These are phyloP conservation scores for Fusarium vanettenii DNA, from an alignment of 2,329 filamentous ascomycete genomes.

Conservation along the genomic window DNA sequence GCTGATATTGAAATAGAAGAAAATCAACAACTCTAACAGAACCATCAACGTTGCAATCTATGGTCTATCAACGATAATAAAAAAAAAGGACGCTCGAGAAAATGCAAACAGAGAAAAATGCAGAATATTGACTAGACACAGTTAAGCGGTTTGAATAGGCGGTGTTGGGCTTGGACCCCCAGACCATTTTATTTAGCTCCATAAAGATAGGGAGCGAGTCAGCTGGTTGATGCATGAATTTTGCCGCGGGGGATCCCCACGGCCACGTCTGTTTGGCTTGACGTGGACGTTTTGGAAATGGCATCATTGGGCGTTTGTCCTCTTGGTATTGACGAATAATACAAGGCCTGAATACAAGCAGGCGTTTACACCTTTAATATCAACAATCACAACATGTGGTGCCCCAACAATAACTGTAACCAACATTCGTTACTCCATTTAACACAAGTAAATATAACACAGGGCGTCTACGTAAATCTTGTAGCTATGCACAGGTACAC, in stretches of 20 bases:
- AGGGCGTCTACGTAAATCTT: conserved; percentile 43
- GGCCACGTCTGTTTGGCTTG: conserved; percentile 6
- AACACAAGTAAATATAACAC: conserved; percentile 46
- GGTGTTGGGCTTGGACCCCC: conserved; percentile 23
- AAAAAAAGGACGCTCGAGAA: neutral
- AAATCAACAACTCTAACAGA: neutral
- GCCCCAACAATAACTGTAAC: neutral
- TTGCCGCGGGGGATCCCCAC: conserved; percentile 10
- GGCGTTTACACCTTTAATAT: neutral
- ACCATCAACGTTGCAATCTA: neutral
- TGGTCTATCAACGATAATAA: neutral
- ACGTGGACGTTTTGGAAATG: neutral
- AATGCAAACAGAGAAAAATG: conserved; percentile 26
- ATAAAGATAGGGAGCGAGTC: neutral
- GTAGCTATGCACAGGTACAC: conserved; percentile 43
- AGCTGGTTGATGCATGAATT: conserved; percentile 9
- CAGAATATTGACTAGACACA: conserved; percentile 19
- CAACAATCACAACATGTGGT: neutral
- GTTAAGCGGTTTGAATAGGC: conserved; percentile 35
- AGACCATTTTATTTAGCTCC: conserved; percentile 7
- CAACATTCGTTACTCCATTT: conserved; percentile 27
- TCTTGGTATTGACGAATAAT: neutral
- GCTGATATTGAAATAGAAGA: neutral
- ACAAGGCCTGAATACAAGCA: neutral
- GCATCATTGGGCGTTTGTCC: neutral